Evolutionary conservation across 768 basidiomycete species (phyloP), one percentile per base, ranked within the genome.

Genomic region (Amanita pallidorosea): DNA sequence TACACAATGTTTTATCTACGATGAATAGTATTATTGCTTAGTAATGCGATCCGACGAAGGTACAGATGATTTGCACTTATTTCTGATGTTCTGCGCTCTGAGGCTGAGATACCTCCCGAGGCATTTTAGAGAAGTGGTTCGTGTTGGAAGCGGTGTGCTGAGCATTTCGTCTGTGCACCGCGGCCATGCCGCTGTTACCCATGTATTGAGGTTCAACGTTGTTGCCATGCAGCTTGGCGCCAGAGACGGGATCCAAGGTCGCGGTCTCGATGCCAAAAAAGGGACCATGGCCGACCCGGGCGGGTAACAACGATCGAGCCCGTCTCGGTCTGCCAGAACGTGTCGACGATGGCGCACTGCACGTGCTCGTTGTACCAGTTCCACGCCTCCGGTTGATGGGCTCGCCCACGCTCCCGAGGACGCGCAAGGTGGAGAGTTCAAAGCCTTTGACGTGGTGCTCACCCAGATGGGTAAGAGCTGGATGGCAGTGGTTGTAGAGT

Each of bases 381-480:
- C 95, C 95, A 97, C 11, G 95, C 95, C 65, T 97, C 95, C 23
- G 94, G 93, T 97, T 97, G 73, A 99, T 97, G 1, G 96, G 96
- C 70, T 99, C 96, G 49, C 95, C 96, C 42, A 98, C 96, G 53
- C 76, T 84, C 20, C 96, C 95, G 35, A 99, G 71, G 5, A 96
- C 86, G 52, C 95, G 82, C 52, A 99, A 67, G 13, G 76, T 77
- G 60, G 75, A 80, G 44, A 99, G 76, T 63, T 96, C 91, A 67
- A 92, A 76, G 9, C 76, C 71, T 61, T 88, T 75, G 51, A 91
- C 89, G 63, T 94, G 89, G 42, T 92, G 82, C 51, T 82, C 77
- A 42, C 95, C 95, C 34, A 95, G 79, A 34, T 73, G 67, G 43
- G 83, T 44, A 99, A 75, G 29, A 97, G 79, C 49, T 95, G 84